Base-by-base conservation (phyloP, 2,329 filamentous ascomycete genomes). In the Neonectria hederae region DNA sequence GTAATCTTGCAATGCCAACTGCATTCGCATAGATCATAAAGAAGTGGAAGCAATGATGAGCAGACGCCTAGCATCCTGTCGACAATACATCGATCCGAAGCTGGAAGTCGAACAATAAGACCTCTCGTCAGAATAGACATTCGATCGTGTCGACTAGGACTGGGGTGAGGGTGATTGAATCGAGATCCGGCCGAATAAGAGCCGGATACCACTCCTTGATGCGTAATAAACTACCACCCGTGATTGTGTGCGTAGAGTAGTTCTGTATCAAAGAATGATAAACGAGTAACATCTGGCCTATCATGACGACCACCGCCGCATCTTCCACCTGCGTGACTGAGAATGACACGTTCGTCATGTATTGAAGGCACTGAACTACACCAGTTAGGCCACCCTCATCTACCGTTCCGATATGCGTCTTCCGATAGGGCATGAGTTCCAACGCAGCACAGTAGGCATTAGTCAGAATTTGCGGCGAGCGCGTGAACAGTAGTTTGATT, bases 91-190 rank as follows among this genome's bases (percentile, higher is more conserved):
- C 59, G n/a, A 0, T 62, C 24, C 5, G 35, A 49, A 3, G 24
- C 6, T 2, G 62, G 54, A 4, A 63, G 24, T 17, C 62, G 56
- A 21, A 68, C 19, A 22, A 63, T 28, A 65, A 65, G 2, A 35
- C 46, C 32, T 69, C 54, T 13, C 67, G 57, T 2, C 65, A 52
- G 17, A 69, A 30, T 9, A 69, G 5, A 19, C 65, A 66, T 24
- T 68, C 60, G 10, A 66, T 30, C 5, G 61, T 66, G 38, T 69
- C 67, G 5, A 67, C 14, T 11, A 64, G 26, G 19, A 69, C 19
- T 2, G 65, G 63, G 1, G 61, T 32, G 10, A 69, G 54, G 40
- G 61, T 59, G 24, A 69, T 57, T 8, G 65, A 38, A 10, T 68
- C 54, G 2, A 69, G 40, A 1, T n/a, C 21, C 5, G 63, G 60